Evolutionary conservation across 805 yeast species (phyloP).

Genomic region (Kluyveromyces starmeri): DNA sequence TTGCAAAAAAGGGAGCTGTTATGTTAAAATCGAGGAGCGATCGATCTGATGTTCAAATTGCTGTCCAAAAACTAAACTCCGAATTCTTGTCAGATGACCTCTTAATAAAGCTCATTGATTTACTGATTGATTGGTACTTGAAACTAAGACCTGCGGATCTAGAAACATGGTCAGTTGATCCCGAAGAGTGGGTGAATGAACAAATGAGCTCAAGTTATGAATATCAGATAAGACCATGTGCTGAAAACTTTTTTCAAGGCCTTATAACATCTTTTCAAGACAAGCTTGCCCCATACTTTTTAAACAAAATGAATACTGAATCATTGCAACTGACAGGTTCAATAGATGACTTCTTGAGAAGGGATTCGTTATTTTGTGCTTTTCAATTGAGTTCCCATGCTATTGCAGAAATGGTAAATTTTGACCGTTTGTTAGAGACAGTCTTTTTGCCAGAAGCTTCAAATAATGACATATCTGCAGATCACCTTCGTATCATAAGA

Average conservation of each 20-base stretch:
- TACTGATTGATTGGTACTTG: conserved; percentile 66
- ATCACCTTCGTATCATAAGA: conserved; percentile 53
- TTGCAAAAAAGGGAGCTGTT: conserved; percentile 59
- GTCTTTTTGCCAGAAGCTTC: conserved; percentile 58
- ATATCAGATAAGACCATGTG: conserved; percentile 75
- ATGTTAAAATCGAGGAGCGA: conserved; percentile 56
- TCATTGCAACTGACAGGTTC: conserved; percentile 26
- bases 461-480: conserved; percentile 30
- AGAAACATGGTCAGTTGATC: conserved; percentile 75
- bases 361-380: conserved; percentile 75
- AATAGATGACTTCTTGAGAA: conserved; percentile 46
- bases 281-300: conserved; percentile 43
- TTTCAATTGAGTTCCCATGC: conserved; percentile 69
- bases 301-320: conserved; percentile 46
- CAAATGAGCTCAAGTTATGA: conserved; percentile 74
- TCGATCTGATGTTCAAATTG: conserved; percentile 50
- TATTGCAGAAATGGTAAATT: conserved; percentile 56
- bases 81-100: conserved; percentile 52
- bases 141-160: conserved; percentile 66
- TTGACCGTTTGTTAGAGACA: conserved; percentile 51
- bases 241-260: conserved; percentile 76
- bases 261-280: conserved; percentile 56
- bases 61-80: conserved; percentile 42
- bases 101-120: conserved; percentile 50
- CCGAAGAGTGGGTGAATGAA: conserved; percentile 89